A percentile compares a stretch with the other conserved stretches of the same genome.
Evolutionary conservation across 75 land plant species (phyloP).

Genomic region (Chamaecyparis obtusa): DNA sequence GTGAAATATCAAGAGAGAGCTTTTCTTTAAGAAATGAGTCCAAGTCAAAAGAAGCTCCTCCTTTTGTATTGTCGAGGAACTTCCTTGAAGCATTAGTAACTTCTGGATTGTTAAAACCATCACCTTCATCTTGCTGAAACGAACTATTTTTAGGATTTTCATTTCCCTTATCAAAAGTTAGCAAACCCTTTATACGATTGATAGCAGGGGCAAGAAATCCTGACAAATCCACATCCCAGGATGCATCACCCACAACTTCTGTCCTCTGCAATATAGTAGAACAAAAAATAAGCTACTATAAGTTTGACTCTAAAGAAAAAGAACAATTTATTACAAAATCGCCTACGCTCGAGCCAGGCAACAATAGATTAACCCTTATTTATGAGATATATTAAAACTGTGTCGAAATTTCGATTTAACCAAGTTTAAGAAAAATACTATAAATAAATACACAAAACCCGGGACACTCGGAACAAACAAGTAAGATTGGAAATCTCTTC

Average conservation of each 20-base stretch:
- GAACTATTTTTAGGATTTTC: neutral
- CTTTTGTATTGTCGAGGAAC: neutral
- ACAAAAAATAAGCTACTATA: neutral
- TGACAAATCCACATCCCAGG: conserved; percentile 81
- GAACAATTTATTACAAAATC: neutral
- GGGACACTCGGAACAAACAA: neutral
- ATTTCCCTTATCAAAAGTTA: conserved; percentile 40
- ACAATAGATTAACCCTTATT: neutral
- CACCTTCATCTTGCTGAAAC: neutral
- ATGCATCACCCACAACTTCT: conserved; percentile 91
- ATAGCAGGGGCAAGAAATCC: conserved; percentile 85
- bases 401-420: neutral
- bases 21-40: conserved; percentile 47
- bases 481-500: neutral
- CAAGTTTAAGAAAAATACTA: neutral
- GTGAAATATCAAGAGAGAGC: conserved; percentile 45
- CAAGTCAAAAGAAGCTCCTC: conserved; percentile 31
- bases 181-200: conserved; percentile 62
- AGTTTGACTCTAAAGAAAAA: neutral
- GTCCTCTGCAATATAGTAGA: conserved; percentile 60
- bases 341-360: neutral
- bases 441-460: neutral
- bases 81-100: neutral
- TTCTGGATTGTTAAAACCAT: neutral
- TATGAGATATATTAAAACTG: neutral